phyloP scores from a whole-genome alignment of 129 eudicot species.

The Solidago caesia region DNA sequence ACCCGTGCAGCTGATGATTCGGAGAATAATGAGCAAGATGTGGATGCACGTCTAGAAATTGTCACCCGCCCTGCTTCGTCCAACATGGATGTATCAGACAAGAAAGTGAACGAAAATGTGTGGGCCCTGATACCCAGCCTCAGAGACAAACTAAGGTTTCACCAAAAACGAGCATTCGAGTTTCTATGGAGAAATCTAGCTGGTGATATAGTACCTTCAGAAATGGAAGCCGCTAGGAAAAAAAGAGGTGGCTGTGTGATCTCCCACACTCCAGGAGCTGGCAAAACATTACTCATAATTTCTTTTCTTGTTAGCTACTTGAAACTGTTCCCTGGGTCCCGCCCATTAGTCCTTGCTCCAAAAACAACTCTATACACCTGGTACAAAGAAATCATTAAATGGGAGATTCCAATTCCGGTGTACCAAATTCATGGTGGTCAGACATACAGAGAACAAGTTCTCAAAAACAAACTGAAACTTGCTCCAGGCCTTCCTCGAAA shows the following conservation, averaged over 20 bases:
- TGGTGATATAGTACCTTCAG: constrained; percentile 68
- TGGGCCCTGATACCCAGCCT: constrained; percentile 96
- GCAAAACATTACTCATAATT: constrained; percentile 87
- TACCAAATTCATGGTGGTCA: constrained; percentile 99
- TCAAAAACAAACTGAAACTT: constrained; percentile 59
- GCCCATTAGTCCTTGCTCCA: constrained; percentile 96
- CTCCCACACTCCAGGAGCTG: constrained; percentile 99
- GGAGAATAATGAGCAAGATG: constrained; percentile 42
- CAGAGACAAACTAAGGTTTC: constrained; percentile 63
- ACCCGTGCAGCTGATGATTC: constrained; percentile 46
- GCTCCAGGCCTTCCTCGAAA: constrained; percentile 70
- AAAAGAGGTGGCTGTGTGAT: constrained; percentile 93
- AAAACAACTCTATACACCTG: constrained; percentile 95
- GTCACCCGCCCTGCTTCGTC: constrained; percentile 60
- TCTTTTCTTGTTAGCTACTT: constrained; percentile 90
- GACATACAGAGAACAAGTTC: constrained; percentile 82
- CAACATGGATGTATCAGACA: constrained; percentile 43
- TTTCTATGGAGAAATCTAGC: constrained; percentile 97
- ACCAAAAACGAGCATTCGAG: constrained; percentile 88
- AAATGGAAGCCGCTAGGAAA: constrained; percentile 61
- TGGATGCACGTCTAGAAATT: constrained; percentile 46
- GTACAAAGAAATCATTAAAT: constrained; percentile 96
- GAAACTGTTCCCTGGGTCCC: constrained; percentile 83
- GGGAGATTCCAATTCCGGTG: constrained; percentile 91
- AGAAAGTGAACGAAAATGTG: constrained; percentile 58